Percentiles rank a stretch among this genome's conserved stretches.
These are phyloP conservation scores for Phytophthora pistaciae DNA, from an alignment of 352 stramenopile species.

Conservation along the genomic window DNA sequence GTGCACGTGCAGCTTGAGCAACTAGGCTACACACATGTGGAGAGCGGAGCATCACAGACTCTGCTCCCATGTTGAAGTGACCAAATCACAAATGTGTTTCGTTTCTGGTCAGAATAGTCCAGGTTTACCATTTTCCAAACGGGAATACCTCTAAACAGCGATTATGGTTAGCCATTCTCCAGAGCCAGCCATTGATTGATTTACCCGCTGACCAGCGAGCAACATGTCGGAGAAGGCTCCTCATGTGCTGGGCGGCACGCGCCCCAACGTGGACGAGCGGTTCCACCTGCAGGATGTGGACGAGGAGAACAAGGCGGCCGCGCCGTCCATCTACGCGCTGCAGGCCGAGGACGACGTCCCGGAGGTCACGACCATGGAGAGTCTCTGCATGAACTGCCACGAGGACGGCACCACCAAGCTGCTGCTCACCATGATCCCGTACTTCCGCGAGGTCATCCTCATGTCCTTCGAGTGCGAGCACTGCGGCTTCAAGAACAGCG, in stretches of 20 bases:
- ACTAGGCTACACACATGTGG: constrained; percentile 15
- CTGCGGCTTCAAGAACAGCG: constrained; percentile 86
- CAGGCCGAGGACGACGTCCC: constrained; percentile 64
- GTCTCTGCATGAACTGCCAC: constrained; percentile 92
- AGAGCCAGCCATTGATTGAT: constrained; percentile 23
- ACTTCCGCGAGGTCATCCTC: constrained; percentile 96
- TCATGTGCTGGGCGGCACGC: constrained; percentile 62
- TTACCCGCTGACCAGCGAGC: constrained; percentile 11
- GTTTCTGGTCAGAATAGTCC: neutral
- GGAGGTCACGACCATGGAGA: constrained; percentile 74
- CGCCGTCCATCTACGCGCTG: constrained; percentile 49
- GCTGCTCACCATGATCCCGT: constrained; percentile 93
- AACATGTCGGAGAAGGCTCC: constrained; percentile 73
- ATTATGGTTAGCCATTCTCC: neutral
- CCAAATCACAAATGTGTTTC: constrained; percentile 15
- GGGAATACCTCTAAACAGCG: neutral
- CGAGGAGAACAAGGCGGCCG: constrained; percentile 14
- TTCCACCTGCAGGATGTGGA: constrained; percentile 52
- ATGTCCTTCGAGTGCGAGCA: constrained; percentile 94
- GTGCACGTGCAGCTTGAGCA: constrained; percentile 25
- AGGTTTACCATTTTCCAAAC: neutral
- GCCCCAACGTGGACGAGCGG: constrained; percentile 62
- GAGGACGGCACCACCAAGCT: constrained; percentile 90
- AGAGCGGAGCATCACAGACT: neutral
- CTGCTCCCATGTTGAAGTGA: neutral